Percentiles rank a stretch among this genome's conserved stretches.
phyloP scores from a whole-genome alignment of 805 yeast genomes.

The Grigorovia yakushimaensis region DNA sequence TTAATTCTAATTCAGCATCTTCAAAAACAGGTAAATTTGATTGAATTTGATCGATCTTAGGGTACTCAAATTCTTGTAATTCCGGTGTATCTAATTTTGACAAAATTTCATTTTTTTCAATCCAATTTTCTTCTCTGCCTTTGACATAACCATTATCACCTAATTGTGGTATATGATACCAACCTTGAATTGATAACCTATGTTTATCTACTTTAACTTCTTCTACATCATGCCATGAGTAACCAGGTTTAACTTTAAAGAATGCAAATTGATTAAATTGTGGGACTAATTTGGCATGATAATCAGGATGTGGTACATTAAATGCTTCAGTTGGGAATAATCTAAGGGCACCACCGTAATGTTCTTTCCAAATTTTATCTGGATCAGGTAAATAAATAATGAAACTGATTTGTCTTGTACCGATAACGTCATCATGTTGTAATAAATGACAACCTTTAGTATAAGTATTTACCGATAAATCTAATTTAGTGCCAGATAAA shows the following conservation, averaged over 20 bases:
- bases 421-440: conserved; percentile 97
- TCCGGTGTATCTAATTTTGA: conserved; percentile 71
- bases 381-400: conserved; percentile 92
- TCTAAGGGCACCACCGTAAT: conserved; percentile 88
- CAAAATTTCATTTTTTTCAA: conserved; percentile 65
- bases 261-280: conserved; percentile 95
- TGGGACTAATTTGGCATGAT: conserved; percentile 61
- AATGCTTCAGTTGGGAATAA: conserved; percentile 79
- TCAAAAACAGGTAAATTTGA: neutral
- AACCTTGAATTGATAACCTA: conserved; percentile 89
- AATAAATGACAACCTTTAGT: conserved; percentile 87
- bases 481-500: conserved; percentile 82
- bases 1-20: conserved; percentile 11
- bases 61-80: conserved; percentile 72
- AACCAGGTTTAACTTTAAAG: conserved; percentile 92
- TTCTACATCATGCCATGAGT: conserved; percentile 95
- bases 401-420: conserved; percentile 85
- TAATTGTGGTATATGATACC: conserved; percentile 95
- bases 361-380: conserved; percentile 76
- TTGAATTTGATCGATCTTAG: conserved; percentile 32
- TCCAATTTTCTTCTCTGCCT: conserved; percentile 63
- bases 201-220: conserved; percentile 89
- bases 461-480: conserved; percentile 85
- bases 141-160: conserved; percentile 81
- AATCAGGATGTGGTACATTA: conserved; percentile 83